phyloP scores from a whole-genome alignment of 2,329 filamentous ascomycete species.

The Sphaceloma murrayae region DNA sequence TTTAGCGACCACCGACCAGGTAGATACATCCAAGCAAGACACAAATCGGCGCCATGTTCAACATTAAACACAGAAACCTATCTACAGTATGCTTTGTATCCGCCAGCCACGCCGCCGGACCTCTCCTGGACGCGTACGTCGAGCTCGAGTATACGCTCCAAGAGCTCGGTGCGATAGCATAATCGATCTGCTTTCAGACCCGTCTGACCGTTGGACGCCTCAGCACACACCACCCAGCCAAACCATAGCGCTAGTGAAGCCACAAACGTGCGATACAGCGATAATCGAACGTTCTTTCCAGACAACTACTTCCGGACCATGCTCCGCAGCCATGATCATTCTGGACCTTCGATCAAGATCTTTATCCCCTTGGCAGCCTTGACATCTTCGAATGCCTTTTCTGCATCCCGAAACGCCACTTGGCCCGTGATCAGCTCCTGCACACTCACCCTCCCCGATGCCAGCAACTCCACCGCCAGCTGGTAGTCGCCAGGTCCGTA shows the following conservation, averaged over 20 bases:
- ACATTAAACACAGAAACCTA: conserved; percentile 8
- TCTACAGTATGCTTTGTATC: conserved; percentile 8
- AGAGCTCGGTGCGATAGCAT: conserved; percentile 9
- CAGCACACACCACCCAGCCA: conserved; percentile 14
- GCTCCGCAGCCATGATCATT: conserved; percentile 8
- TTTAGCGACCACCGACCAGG: no score
- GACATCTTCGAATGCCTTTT: conserved; percentile 75
- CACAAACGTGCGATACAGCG: conserved; percentile 13
- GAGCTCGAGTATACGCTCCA: background rate
- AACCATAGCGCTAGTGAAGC: conserved; percentile 14
- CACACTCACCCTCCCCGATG: conserved; percentile 55
- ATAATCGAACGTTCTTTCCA: background rate
- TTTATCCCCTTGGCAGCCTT: conserved; percentile 68
- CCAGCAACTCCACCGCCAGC: conserved; percentile 67
- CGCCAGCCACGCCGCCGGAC: conserved; percentile 1
- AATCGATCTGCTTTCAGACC: background rate
- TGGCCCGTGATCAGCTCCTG: conserved; percentile 68
- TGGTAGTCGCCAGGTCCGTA: conserved; percentile 57
- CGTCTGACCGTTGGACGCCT: conserved; percentile 2
- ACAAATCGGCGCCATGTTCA: conserved; percentile 1
- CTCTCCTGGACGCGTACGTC: no score
- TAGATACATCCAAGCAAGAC: no score
- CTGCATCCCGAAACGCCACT: conserved; percentile 69
- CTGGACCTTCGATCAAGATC: conserved; percentile 41
- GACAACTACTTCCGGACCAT: background rate